Percentiles rank a stretch among this genome's conserved stretches.
These are phyloP conservation scores for Hypomontagnella monticulosa DNA, from an alignment of 495 filamentous ascomycete genomes.

Conservation along the genomic window DNA sequence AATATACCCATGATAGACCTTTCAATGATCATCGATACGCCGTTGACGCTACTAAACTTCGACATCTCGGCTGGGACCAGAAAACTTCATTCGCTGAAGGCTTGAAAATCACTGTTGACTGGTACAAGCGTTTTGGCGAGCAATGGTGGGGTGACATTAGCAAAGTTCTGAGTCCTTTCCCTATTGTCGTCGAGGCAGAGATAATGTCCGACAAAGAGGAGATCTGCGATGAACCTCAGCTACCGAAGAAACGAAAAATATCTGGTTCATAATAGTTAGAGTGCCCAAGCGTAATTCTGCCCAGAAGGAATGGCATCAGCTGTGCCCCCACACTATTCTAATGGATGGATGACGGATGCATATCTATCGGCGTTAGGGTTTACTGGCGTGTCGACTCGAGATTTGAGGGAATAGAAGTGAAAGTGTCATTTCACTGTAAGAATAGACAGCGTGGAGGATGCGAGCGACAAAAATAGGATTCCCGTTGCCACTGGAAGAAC, in stretches of 20 bases:
- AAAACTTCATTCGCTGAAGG: conserved; percentile 69
- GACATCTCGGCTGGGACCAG: conserved; percentile 72
- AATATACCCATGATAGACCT: conserved; percentile 73
- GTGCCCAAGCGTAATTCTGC: neutral
- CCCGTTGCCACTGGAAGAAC: conserved; percentile 5
- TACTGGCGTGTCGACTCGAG: neutral
- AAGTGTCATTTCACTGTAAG: conserved; percentile 1
- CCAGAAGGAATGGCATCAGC: neutral
- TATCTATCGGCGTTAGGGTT: conserved; percentile 21
- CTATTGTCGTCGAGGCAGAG: conserved; percentile 60
- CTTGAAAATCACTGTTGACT: conserved; percentile 71
- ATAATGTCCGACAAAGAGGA: conserved; percentile 61
- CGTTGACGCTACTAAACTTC: conserved; percentile 72
- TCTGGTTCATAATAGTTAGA: conserved; percentile 62
- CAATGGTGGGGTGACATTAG: conserved; percentile 80
- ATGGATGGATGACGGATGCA: conserved; percentile 19
- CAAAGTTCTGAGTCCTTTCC: conserved; percentile 67
- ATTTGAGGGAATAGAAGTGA: conserved; percentile 4
- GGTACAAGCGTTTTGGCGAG: conserved; percentile 71
- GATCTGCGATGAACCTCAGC: conserved; percentile 55
- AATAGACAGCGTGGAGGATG: conserved; percentile 16
- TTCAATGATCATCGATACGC: conserved; percentile 79
- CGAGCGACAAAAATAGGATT: neutral
- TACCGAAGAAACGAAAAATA: conserved; percentile 54
- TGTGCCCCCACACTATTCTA: neutral